These are phyloP conservation scores for Tylopilus microsporus DNA, from an alignment of 1,284 basidiomycete species.

Conservation along the genomic window DNA sequence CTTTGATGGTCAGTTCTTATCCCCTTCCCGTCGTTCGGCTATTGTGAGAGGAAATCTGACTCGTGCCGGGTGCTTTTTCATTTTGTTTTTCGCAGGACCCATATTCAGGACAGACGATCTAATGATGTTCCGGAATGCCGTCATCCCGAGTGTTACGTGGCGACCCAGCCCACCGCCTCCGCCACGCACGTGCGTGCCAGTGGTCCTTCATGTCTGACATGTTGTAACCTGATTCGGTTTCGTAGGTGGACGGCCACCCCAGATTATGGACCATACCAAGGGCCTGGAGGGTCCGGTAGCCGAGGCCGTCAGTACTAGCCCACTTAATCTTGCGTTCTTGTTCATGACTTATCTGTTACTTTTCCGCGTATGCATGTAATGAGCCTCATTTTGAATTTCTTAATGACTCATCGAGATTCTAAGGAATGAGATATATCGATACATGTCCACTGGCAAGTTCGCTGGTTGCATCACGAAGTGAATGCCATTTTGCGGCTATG, in stretches of 20 bases:
- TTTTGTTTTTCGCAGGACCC: conserved; percentile 53
- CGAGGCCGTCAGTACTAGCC: conserved; percentile 35
- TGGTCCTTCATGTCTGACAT: not conserved
- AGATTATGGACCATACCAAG: conserved; percentile 68
- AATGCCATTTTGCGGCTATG: too few species aligned
- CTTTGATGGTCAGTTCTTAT: conserved; percentile 71
- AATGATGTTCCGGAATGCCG: conserved; percentile 74
- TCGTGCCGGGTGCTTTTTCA: conserved; percentile 8
- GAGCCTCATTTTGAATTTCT: not conserved
- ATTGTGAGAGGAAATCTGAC: conserved; percentile 18
- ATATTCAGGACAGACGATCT: conserved; percentile 84
- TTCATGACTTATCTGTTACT: conserved; percentile 18
- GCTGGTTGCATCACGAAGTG: too few species aligned
- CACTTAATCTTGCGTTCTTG: not conserved
- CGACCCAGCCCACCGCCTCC: conserved; percentile 45
- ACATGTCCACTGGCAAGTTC: not conserved
- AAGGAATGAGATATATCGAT: not conserved
- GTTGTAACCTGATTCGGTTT: conserved; percentile 16
- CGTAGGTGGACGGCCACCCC: conserved; percentile 54
- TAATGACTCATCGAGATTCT: not conserved
- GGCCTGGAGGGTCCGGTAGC: conserved; percentile 39
- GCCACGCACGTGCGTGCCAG: too few species aligned
- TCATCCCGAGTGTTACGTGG: conserved; percentile 57
- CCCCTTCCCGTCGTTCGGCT: conserved; percentile 6
- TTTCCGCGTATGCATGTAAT: conserved; percentile 6